A percentile compares a stretch with the other conserved stretches of the same genome.
Conservation (phyloP, 345 rosid genomes). For the Salix exigua region DNA sequence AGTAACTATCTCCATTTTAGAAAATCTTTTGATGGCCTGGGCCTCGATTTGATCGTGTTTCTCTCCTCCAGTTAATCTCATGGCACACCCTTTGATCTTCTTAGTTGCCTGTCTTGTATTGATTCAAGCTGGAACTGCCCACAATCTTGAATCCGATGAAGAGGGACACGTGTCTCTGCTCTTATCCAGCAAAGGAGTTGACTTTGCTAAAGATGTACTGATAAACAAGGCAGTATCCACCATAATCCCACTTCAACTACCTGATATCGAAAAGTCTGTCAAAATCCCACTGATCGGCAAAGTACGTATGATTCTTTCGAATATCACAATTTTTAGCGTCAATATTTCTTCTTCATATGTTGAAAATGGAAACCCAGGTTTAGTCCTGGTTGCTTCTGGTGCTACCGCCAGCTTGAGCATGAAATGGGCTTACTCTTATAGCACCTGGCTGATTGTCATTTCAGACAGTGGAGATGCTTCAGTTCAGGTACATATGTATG, state of each 20-base stretch:
- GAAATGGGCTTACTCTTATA: constrained; percentile 71
- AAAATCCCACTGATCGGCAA: constrained; percentile 62
- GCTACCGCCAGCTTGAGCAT: constrained; percentile 61
- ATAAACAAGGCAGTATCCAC: constrained; percentile 50
- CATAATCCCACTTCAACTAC: constrained; percentile 55
- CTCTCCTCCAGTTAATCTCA: not conserved
- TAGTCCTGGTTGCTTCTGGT: constrained; percentile 48
- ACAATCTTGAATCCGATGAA: constrained; percentile 34
- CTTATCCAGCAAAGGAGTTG: constrained; percentile 52
- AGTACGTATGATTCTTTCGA: constrained; percentile 46
- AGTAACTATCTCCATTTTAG: no score
- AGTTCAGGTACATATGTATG: constrained; percentile 39
- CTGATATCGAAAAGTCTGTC: constrained; percentile 46
- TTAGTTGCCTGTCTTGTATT: constrained; percentile 27
- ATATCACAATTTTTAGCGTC: constrained; percentile 44
- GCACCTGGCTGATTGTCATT: constrained; percentile 42
- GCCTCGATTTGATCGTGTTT: constrained; percentile 3
- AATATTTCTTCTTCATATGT: constrained; percentile 43
- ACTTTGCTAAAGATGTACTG: constrained; percentile 55
- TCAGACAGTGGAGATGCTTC: constrained; percentile 64
- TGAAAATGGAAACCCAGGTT: constrained; percentile 45
- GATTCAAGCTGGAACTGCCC: constrained; percentile 30
- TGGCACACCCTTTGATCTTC: constrained; percentile 17
- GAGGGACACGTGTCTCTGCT: constrained; percentile 47
- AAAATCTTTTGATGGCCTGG: not conserved